A percentile compares a stretch with the other conserved stretches of the same genome.
These are phyloP conservation scores for Murraya paniculata DNA, from an alignment of 345 rosid genomes.

Conservation along the genomic window DNA sequence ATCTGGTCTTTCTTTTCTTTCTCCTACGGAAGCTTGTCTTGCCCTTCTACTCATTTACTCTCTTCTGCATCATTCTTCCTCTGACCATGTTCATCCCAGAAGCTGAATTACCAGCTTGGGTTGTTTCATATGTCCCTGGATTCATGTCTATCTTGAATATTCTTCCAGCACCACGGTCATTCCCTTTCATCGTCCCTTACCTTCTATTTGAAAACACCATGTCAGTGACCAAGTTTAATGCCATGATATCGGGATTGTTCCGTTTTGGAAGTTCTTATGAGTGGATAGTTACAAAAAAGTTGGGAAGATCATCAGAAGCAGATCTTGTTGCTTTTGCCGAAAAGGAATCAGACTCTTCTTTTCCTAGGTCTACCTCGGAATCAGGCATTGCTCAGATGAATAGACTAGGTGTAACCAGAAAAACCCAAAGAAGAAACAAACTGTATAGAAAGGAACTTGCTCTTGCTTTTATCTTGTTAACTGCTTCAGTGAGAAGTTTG, in stretches of 20 bases:
- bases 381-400: constrained; percentile 63
- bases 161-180: constrained; percentile 80
- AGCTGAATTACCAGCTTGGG: constrained; percentile 91
- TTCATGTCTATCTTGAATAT: constrained; percentile 80
- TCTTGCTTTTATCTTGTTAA: constrained; percentile 63
- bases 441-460: constrained; percentile 71
- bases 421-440: constrained; percentile 45
- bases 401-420: constrained; percentile 53
- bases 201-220: constrained; percentile 96
- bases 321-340: constrained; percentile 73
- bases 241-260: constrained; percentile 91
- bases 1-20: constrained; percentile 85
- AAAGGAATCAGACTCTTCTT: constrained; percentile 43
- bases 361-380: constrained; percentile 62
- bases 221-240: constrained; percentile 95
- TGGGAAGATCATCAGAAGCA: constrained; percentile 90
- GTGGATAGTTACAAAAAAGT: constrained; percentile 90
- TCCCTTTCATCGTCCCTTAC: constrained; percentile 88
- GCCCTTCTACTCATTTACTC: constrained; percentile 92
- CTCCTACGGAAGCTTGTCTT: constrained; percentile 80
- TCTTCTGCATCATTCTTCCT: constrained; percentile 91
- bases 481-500: constrained; percentile 74
- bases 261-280: constrained; percentile 81
- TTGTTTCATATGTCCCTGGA: constrained; percentile 83
- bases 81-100: constrained; percentile 89